A percentile compares a stretch with the other conserved stretches of the same genome.
These are phyloP conservation scores for Pseudopithomyces chartarum DNA, from an alignment of 2,329 filamentous ascomycete species.

Conservation along the genomic window DNA sequence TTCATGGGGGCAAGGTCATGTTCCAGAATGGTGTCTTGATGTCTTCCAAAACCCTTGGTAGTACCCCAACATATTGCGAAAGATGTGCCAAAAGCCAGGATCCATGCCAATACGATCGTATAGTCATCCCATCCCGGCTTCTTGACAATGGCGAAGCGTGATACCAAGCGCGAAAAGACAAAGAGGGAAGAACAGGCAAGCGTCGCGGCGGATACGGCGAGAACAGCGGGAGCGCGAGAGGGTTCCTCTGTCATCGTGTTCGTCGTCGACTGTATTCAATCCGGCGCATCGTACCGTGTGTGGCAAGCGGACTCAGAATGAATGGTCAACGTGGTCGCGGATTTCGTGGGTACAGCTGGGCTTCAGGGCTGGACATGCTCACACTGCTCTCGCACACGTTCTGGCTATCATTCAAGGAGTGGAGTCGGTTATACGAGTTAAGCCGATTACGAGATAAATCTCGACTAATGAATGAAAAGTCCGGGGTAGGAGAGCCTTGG, in stretches of 20 bases:
- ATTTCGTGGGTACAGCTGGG: neutral
- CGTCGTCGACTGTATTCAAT: constrained; percentile 15
- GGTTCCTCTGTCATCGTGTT: constrained; percentile 35
- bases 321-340: constrained; percentile 1
- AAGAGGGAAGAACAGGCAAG: constrained; percentile 74
- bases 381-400: neutral
- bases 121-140: constrained; percentile 78
- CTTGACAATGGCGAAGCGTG: constrained; percentile 73
- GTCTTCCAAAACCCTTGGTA: constrained; percentile 68
- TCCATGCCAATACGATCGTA: constrained; percentile 80
- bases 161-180: constrained; percentile 74
- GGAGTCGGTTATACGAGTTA: neutral
- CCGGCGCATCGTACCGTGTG: constrained; percentile 16
- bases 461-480: neutral
- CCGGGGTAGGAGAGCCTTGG: neutral
- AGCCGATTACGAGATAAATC: neutral
- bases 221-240: constrained; percentile 53
- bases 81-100: constrained; percentile 69
- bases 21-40: constrained; percentile 64
- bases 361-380: neutral
- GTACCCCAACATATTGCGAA: constrained; percentile 70
- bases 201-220: constrained; percentile 72
- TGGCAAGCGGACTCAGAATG: too few species aligned
- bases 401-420: neutral
- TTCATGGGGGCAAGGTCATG: constrained; percentile 60